Evolutionary conservation across 176 grass and related monocot species (phyloP), one percentile per base, ranked within the genome.

Genomic region (Canna indica): DNA sequence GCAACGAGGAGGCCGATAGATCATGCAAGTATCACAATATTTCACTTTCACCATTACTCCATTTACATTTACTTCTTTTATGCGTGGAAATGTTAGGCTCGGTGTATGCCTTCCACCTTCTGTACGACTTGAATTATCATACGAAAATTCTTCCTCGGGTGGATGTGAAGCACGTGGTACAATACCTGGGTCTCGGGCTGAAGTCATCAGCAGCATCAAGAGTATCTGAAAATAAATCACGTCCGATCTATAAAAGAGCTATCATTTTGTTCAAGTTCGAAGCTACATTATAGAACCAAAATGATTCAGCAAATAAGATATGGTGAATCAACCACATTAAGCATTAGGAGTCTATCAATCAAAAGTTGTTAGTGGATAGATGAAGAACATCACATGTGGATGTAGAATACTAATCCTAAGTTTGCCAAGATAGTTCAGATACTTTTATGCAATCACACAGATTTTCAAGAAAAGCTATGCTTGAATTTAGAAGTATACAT

Each of bases 1-100:
- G 41, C 80, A 99, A 22, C 94, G 82, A 36, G 89, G 89, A 79
- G 89, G 93, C 12, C 88, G 81, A 64, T 90, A 99, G 71, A 99
- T 67, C 94, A 97, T 97, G 77, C 93, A 97, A 39, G 93, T 91
- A 42, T 97, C 94, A 83, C 94, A 97, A 67, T 97, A 97, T 79
- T 97, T 97, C 62, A 92, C 77, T 82, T 86, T 92, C 38, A 93
- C 84, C 59, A 27, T 75, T 17, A 87, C 41, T 35, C 80, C 82
- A 77, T 93, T 97, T 63, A 97, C 75, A 65, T 80, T 71, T 63
- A 87, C 73, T 68, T 90, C 86, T 84, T 90, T 97, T 57, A 74
- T 85, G n/a, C 80, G 83, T 33, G 88, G 88, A 41, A 96, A 80
- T 71, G 85, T 88, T 68, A 96, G 67, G 87, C 67, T 70, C 33